Evolutionary conservation across 352 stramenopile species (phyloP), one percentile per base, ranked within the genome.

Genomic region (Globisporangium acanthophoron): DNA sequence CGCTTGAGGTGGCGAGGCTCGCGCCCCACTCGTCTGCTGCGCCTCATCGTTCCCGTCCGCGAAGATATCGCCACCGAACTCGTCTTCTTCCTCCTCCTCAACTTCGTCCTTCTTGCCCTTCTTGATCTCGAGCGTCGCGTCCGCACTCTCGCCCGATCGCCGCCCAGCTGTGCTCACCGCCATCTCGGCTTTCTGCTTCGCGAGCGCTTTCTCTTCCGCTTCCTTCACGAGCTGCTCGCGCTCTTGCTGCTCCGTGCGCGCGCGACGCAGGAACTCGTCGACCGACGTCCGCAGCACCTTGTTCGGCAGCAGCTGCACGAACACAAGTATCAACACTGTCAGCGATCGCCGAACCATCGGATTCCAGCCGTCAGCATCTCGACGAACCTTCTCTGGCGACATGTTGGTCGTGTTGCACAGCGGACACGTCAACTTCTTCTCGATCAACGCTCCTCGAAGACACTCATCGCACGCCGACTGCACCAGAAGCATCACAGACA

Each of bases 31-130:
- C 12, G 67, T 53, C 40, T 57, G 49, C 15, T 67, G 56, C 6
- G 69, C 41, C 20, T 79, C 71, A 8, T 78, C 78, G 5, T 63
- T 68, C 61, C 90, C 80, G 24, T 90, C 78, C 12, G 60, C 74
- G 52, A 91, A 94, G 63, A 94, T 88, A 62, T 94, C 85, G 16
- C 85, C 85, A 7, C 85, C 85, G 62, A 94, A 92, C 58, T 92
- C 85, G 58, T 94, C 85, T 58, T 94, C 85, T 62, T 88, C 82
- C 3, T 89, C 83, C 39, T 86, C 84, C 2, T 76, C 77, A 3
- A 68, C 76, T 9, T 72, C 70, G 7, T 85, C 73, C 51, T 92
- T 92, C 63, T 88, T 92, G n/a, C 70, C 69, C 50, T 91, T 92
- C 58, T 92, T 94, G 55, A 93, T 94, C 46, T 92, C 85, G 5